Evolutionary conservation across 352 stramenopile genomes (phyloP).

Genomic region (Phytophthora boehmeriae): DNA sequence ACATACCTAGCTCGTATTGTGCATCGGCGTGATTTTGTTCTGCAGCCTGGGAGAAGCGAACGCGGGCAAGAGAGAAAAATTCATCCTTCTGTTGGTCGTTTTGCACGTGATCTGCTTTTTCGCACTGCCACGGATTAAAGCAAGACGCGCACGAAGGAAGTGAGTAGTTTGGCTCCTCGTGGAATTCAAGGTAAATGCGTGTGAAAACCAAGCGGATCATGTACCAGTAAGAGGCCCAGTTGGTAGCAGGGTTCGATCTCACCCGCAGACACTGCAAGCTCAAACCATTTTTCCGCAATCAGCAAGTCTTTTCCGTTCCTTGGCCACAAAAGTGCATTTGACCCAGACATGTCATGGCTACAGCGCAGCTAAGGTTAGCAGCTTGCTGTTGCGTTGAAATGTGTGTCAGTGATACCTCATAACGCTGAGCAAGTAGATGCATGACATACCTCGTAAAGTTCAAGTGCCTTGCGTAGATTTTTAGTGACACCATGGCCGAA

Average conservation of each 20-base stretch:
- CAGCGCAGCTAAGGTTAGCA: conserved; percentile 42
- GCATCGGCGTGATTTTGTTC: conserved; percentile 58
- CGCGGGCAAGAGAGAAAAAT: conserved; percentile 41
- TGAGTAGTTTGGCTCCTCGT: background rate
- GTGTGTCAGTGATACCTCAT: background rate
- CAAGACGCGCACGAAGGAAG: background rate
- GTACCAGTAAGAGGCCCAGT: conserved; percentile 63
- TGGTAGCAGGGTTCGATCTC: conserved; percentile 54
- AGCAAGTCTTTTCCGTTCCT: conserved; percentile 60
- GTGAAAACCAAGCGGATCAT: background rate
- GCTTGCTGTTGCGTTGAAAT: conserved; percentile 43
- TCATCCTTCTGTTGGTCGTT: conserved; percentile 40
- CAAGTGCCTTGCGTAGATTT: conserved; percentile 45
- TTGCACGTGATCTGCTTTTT: conserved; percentile 50
- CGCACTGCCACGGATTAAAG: conserved; percentile 30
- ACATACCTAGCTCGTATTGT: conserved; percentile 57
- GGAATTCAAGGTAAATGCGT: no score
- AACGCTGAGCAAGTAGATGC: background rate
- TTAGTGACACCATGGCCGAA: conserved; percentile 59
- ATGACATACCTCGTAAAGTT: conserved; percentile 57
- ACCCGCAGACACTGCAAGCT: conserved; percentile 40
- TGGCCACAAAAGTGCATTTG: conserved; percentile 61
- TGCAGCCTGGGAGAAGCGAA: conserved; percentile 57
- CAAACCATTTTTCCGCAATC: conserved; percentile 59
- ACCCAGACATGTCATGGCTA: conserved; percentile 66